phyloP scores from a whole-genome alignment of 208 protist genomes.

The Trichomonas tenax region DNA sequence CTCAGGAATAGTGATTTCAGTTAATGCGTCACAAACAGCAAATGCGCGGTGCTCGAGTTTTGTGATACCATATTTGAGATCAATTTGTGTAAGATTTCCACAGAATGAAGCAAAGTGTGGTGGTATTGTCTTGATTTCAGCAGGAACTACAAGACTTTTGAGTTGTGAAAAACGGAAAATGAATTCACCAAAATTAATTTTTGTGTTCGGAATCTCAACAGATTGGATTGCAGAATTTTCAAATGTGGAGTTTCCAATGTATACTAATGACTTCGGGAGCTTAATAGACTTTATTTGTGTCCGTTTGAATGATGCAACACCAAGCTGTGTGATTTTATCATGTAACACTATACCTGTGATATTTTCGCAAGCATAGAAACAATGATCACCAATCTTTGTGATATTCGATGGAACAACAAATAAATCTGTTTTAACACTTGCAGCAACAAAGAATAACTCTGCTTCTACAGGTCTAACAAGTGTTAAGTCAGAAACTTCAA shows the following conservation, averaged over 20 bases:
- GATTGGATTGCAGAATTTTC: background rate
- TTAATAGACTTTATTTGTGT: background rate
- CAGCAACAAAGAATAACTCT: background rate
- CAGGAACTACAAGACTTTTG: background rate
- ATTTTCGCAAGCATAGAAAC: background rate
- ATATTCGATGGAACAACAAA: background rate
- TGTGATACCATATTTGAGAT: background rate
- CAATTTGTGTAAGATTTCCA: background rate
- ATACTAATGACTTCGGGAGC: background rate
- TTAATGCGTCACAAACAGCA: background rate
- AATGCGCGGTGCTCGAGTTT: background rate
- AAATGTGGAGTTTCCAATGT: background rate
- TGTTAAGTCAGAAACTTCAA: background rate
- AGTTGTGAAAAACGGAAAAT: background rate
- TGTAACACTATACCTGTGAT: background rate
- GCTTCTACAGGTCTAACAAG: background rate
- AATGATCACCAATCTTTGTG: background rate
- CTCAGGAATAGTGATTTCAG: background rate
- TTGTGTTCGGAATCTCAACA: background rate
- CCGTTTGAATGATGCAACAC: background rate
- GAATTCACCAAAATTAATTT: background rate
- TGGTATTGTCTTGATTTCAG: background rate
- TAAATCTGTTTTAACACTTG: background rate
- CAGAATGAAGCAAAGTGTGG: background rate
- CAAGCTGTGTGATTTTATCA: background rate